Conservation (phyloP, 495 filamentous ascomycete species). For the Endocarpon pusillum region DNA sequence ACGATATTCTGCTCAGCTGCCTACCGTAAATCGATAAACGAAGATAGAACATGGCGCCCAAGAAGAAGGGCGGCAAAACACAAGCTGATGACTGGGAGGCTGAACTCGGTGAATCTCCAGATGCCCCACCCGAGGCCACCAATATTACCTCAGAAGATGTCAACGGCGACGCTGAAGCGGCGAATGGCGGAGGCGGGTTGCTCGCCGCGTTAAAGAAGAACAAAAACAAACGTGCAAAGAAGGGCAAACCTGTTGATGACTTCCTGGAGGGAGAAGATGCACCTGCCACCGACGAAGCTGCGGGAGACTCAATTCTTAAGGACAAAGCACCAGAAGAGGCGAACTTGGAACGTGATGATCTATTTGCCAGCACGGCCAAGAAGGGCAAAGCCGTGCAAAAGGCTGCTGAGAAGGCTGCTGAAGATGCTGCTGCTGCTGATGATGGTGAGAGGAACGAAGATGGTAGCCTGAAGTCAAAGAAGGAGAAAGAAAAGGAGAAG, state of each 20-base stretch:
- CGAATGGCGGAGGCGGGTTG: slow-evolving; percentile 47
- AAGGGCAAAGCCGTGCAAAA: slow-evolving; percentile 31
- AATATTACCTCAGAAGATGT: slow-evolving; percentile 21
- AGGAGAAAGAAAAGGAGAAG: slow-evolving; percentile 90
- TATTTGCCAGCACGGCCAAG: slow-evolving; percentile 51
- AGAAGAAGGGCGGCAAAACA: slow-evolving; percentile 85
- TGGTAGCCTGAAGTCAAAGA: slow-evolving; percentile 73
- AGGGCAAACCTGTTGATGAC: slow-evolving; percentile 48
- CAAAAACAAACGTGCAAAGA: slow-evolving; percentile 82
- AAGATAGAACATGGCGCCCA: slow-evolving; percentile 64
- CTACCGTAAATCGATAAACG: background rate
- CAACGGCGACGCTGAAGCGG: slow-evolving; percentile 34
- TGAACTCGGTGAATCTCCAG: slow-evolving; percentile 67
- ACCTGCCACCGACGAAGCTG: slow-evolving; percentile 20
- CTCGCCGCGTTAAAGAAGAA: slow-evolving; percentile 81
- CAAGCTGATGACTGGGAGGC: slow-evolving; percentile 89
- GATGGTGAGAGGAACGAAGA: slow-evolving; percentile 40
- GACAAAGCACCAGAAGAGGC: slow-evolving; percentile 73
- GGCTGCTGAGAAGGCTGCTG: slow-evolving; percentile 13
- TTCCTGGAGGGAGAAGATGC: slow-evolving; percentile 57
- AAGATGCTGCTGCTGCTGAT: slow-evolving; percentile 21
- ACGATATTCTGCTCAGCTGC: too few species aligned
- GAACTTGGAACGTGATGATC: slow-evolving; percentile 65
- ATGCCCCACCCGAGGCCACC: slow-evolving; percentile 22
- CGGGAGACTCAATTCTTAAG: slow-evolving; percentile 28